phyloP scores from a whole-genome alignment of 1,284 basidiomycete species.

The Naganishia cerealis region DNA sequence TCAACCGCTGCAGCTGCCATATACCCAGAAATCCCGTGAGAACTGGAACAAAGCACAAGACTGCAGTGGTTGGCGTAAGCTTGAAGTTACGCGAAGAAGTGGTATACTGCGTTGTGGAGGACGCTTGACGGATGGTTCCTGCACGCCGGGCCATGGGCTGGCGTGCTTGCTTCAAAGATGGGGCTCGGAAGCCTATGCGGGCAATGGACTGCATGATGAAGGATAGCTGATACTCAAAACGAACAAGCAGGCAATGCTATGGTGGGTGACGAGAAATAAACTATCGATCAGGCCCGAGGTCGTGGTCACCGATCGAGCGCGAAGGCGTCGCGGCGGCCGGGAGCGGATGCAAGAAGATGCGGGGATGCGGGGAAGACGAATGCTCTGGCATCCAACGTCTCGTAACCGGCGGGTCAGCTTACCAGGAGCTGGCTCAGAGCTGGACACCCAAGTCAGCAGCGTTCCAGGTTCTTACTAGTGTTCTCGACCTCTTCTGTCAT shows the following conservation, averaged over 20 bases:
- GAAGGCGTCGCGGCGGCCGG: conserved; percentile 8
- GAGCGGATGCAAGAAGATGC: background rate
- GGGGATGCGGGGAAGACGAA: background rate
- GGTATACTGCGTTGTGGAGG: conserved; percentile 19
- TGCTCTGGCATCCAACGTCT: background rate
- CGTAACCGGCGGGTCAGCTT: background rate
- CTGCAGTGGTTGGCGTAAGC: conserved; percentile 65
- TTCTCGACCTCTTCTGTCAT: background rate
- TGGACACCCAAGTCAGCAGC: background rate
- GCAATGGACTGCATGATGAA: conserved; percentile 15
- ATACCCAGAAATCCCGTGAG: conserved; percentile 88
- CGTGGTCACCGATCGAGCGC: background rate
- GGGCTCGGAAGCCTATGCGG: conserved; percentile 4
- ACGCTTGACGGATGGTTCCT: conserved; percentile 3
- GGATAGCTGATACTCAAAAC: background rate
- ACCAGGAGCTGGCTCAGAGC: no score
- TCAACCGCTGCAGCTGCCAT: conserved; percentile 85
- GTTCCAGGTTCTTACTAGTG: background rate
- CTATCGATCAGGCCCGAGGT: background rate
- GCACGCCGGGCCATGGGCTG: background rate
- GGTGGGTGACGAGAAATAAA: background rate
- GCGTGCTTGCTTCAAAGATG: background rate
- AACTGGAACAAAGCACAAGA: conserved; percentile 82
- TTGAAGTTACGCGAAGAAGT: conserved; percentile 31
- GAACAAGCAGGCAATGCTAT: background rate